Percentiles rank a stretch among this genome's conserved stretches.
Conservation (phyloP, 805 yeast species). For the Starmerella bombicola region DNA sequence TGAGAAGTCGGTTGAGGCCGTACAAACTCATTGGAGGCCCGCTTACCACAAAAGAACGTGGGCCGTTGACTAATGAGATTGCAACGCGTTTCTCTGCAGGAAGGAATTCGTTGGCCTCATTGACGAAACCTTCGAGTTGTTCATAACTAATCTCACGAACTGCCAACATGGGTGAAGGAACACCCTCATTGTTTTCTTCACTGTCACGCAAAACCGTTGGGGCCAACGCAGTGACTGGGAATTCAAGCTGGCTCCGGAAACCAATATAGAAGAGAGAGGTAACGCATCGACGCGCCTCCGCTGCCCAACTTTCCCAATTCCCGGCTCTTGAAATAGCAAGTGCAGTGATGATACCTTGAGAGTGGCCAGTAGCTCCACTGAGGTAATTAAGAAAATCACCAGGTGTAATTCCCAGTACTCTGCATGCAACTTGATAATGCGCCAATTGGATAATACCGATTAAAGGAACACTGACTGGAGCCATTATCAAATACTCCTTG, state of each 20-base stretch:
- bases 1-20: slow-evolving; percentile 82
- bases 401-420: slow-evolving; percentile 73
- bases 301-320: slow-evolving; percentile 74
- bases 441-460: slow-evolving; percentile 91
- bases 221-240: slow-evolving; percentile 88
- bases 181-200: slow-evolving; percentile 86
- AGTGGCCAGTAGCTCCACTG: slow-evolving; percentile 35
- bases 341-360: slow-evolving; percentile 66
- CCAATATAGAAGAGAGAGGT: slow-evolving; percentile 86
- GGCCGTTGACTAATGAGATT: slow-evolving; percentile 87
- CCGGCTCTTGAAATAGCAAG: slow-evolving; percentile 71
- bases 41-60: slow-evolving; percentile 83
- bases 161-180: slow-evolving; percentile 95
- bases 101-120: slow-evolving; percentile 81
- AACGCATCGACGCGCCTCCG: slow-evolving; percentile 62
- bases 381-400: slow-evolving; percentile 67
- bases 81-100: slow-evolving; percentile 84
- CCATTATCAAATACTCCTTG: slow-evolving; percentile 71
- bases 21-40: slow-evolving; percentile 98
- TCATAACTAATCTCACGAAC: slow-evolving; percentile 72
- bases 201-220: slow-evolving; percentile 89
- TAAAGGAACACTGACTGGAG: slow-evolving; percentile 93
- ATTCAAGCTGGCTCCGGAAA: slow-evolving; percentile 75
- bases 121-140: slow-evolving; percentile 68
- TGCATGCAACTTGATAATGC: slow-evolving; percentile 81